Percentiles rank a stretch among this genome's conserved stretches.
Conservation (phyloP, 2,329 filamentous ascomycete genomes). For the Alternaria ethzedia region DNA sequence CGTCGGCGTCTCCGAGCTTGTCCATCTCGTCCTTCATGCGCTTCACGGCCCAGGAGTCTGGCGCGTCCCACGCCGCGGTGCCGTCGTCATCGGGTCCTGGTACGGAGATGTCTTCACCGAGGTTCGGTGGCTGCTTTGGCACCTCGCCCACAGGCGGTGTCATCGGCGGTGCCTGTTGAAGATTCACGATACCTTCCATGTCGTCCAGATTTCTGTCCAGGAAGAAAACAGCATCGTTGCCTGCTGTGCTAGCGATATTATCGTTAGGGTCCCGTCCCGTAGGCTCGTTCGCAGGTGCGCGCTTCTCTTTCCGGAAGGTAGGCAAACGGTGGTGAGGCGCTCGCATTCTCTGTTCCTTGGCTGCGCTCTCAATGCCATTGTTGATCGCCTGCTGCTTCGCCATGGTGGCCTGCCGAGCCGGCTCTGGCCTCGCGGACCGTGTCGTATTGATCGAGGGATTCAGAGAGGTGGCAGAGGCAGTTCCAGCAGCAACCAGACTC, state of each 20-base stretch:
- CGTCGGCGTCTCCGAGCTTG: slow-evolving; percentile 68
- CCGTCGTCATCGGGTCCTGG: slow-evolving; percentile 44
- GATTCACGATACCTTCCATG: slow-evolving; percentile 87
- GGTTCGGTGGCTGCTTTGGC: slow-evolving; percentile 60
- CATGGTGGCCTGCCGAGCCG: slow-evolving; percentile 31
- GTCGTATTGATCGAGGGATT: slow-evolving; percentile 42
- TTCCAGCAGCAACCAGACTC: slow-evolving; percentile 36
- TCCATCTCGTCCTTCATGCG: slow-evolving; percentile 69
- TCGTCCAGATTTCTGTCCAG: slow-evolving; percentile 88
- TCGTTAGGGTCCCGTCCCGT: slow-evolving; percentile 54
- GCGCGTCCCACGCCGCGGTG: slow-evolving; percentile 80
- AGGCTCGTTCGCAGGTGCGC: slow-evolving; percentile 31
- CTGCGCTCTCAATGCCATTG: slow-evolving; percentile 22
- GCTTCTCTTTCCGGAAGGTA: slow-evolving; percentile 58
- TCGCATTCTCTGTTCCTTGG: slow-evolving; percentile 33
- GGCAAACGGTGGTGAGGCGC: slow-evolving; percentile 49
- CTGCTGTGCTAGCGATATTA: slow-evolving; percentile 49
- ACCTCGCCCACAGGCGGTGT: slow-evolving; percentile 66
- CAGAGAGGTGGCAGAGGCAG: slow-evolving; percentile 50
- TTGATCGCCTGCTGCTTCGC: slow-evolving; percentile 34
- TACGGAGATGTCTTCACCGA: slow-evolving; percentile 43
- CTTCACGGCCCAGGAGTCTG: slow-evolving; percentile 95
- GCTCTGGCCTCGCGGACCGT: slow-evolving; percentile 37
- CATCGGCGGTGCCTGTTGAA: slow-evolving; percentile 66
- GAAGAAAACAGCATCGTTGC: slow-evolving; percentile 69